Conservation (phyloP, 176 grass and related monocot genomes). For the Bromus sterilis region DNA sequence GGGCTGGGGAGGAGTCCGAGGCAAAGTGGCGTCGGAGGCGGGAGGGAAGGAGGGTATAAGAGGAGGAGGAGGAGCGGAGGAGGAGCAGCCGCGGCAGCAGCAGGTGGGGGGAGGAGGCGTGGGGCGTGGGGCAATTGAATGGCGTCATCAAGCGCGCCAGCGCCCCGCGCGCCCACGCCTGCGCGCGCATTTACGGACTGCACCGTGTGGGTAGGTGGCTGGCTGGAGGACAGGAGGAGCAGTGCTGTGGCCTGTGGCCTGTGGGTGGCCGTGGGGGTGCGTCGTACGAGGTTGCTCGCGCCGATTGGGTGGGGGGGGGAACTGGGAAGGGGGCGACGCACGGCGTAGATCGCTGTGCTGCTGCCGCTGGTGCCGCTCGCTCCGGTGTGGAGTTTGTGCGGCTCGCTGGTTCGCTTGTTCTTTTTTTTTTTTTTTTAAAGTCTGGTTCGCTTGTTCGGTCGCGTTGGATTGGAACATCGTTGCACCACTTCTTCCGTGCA, state of each 20-base stretch:
- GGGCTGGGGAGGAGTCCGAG: neutral
- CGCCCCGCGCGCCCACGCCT: conserved; percentile 16
- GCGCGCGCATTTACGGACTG: conserved; percentile 20
- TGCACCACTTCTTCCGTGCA: neutral
- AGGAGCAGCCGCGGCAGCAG: conserved; percentile 7
- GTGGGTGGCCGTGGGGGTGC: neutral
- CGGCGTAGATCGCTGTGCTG: neutral
- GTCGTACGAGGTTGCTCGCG: neutral
- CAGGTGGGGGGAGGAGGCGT: conserved; percentile 22
- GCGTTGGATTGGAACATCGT: too few relatives aligned
- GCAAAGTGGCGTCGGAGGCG: conserved; percentile 22
- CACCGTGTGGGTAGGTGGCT: neutral
- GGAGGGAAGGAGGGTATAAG: neutral
- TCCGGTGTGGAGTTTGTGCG: neutral
- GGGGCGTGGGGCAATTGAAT: conserved; percentile 41
- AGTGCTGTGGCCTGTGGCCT: neutral
- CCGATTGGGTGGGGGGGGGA: neutral
- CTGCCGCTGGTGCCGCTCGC: neutral
- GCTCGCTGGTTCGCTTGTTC: too few relatives aligned
- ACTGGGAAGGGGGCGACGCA: neutral
- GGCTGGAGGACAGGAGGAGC: too few relatives aligned
- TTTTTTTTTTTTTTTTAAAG: too few relatives aligned
- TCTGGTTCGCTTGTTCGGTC: too few relatives aligned
- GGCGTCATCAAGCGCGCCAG: conserved; percentile 56
- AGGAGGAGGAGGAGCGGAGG: conserved; percentile 1